Conservation (phyloP, 1,284 basidiomycete species). For the Ustilago loliicola region DNA sequence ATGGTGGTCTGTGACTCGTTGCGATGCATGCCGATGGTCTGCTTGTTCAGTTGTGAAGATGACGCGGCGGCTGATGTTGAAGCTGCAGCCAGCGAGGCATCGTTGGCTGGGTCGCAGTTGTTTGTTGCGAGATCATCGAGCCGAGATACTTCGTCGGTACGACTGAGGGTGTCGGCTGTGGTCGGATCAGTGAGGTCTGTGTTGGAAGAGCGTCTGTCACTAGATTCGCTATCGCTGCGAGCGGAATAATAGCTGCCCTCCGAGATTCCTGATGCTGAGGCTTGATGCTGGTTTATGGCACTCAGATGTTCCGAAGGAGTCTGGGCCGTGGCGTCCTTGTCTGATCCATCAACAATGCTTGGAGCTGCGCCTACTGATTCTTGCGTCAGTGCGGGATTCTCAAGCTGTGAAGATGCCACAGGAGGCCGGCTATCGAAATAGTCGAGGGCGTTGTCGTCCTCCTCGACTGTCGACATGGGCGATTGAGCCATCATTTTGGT, state of each 20-base stretch:
- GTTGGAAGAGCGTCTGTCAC: slow-evolving; percentile 56
- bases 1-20: slow-evolving; percentile 73
- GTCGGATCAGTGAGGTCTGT: slow-evolving; percentile 54
- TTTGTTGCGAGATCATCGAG: background rate
- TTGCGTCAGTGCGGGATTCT: background rate
- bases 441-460: slow-evolving; percentile 32
- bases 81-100: background rate
- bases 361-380: background rate
- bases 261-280: slow-evolving; percentile 47
- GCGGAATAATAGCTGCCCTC: slow-evolving; percentile 59
- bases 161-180: slow-evolving; percentile 46
- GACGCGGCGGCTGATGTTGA: background rate
- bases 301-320: background rate
- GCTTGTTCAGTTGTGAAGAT: slow-evolving; percentile 25
- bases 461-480: slow-evolving; percentile 60
- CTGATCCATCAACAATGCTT: background rate
- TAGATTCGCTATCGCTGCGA: slow-evolving; percentile 61
- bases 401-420: background rate
- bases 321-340: background rate
- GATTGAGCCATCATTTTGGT: slow-evolving; percentile 50
- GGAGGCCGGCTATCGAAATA: slow-evolving; percentile 25
- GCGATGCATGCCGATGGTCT: slow-evolving; percentile 58
- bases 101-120: background rate
- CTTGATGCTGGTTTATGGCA: slow-evolving; percentile 30
- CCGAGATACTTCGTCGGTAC: slow-evolving; percentile 19